phyloP scores from a whole-genome alignment of 495 filamentous ascomycete genomes.

The Talaromyces nanjingensis region DNA sequence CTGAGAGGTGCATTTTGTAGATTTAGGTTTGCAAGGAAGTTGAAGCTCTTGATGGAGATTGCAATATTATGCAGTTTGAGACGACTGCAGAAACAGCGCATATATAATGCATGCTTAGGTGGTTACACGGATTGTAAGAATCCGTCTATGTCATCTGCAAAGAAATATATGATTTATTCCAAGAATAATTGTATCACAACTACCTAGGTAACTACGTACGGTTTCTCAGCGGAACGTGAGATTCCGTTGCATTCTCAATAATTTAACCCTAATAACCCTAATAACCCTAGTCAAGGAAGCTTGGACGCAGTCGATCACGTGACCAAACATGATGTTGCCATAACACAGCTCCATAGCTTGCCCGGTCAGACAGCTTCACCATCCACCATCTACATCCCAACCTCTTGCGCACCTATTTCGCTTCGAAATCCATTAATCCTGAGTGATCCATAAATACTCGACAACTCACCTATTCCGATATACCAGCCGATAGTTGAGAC shows the following conservation, averaged over 20 bases:
- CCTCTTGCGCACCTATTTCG: background rate
- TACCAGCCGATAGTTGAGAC: background rate
- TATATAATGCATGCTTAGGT: background rate
- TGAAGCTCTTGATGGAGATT: background rate
- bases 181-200: too few relatives aligned
- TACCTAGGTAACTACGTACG: too few relatives aligned
- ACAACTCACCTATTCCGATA: background rate
- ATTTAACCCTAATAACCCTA: too few relatives aligned
- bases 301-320: background rate
- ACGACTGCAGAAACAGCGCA: background rate
- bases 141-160: too few relatives aligned
- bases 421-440: background rate
- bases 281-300: background rate
- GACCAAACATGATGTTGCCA: background rate
- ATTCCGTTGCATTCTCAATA: too few relatives aligned
- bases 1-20: slow-evolving; percentile 21
- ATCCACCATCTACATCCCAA: background rate
- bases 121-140: background rate
- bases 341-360: background rate
- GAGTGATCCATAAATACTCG: background rate
- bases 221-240: too few relatives aligned
- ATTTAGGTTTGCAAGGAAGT: background rate
- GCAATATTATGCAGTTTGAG: background rate
- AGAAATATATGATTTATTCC: too few relatives aligned
- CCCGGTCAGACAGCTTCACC: background rate